Evolutionary conservation across 1,284 basidiomycete genomes (phyloP).

Genomic region (Ustilago lituana): DNA sequence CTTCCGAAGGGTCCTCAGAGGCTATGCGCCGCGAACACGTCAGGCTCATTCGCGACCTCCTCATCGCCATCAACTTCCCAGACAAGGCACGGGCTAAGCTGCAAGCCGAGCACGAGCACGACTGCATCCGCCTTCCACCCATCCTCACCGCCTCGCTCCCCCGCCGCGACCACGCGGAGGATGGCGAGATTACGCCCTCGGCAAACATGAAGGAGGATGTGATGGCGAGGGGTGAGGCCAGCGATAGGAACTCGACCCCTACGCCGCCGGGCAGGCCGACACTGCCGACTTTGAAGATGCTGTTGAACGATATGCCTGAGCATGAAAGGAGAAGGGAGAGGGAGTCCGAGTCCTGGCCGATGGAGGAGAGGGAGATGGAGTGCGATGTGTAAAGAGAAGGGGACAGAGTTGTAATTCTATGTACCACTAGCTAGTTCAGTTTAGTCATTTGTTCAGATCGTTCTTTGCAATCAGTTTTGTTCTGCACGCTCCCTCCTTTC

Average conservation of each 20-base stretch:
- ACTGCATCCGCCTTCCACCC: conserved; percentile 29
- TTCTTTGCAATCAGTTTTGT: no score
- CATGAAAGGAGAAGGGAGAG: conserved; percentile 24
- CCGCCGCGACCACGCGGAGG: conserved; percentile 1
- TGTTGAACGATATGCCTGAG: conserved; percentile 43
- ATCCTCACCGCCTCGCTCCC: conserved; percentile 20
- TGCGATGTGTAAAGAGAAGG: no score
- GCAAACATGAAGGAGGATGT: background rate
- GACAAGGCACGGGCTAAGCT: conserved; percentile 27
- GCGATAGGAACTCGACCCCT: conserved; percentile 35
- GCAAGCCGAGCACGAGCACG: conserved; percentile 4
- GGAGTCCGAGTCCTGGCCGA: no score
- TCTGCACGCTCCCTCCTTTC: no score
- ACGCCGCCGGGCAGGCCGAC: conserved; percentile 41
- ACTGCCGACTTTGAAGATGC: conserved; percentile 48
- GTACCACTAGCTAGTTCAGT: background rate
- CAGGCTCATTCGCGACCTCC: conserved; percentile 48
- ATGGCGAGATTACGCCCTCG: conserved; percentile 36
- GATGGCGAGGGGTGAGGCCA: conserved; percentile 8
- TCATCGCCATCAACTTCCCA: conserved; percentile 60
- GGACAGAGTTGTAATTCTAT: background rate
- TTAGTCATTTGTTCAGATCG: no score
- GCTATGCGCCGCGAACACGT: conserved; percentile 43
- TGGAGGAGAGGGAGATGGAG: no score
- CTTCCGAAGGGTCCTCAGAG: conserved; percentile 13